Percentiles rank a stretch among this genome's conserved stretches.
These are phyloP conservation scores for Papiliotrema fonsecae DNA, from an alignment of 1,284 basidiomycete species.

Conservation along the genomic window DNA sequence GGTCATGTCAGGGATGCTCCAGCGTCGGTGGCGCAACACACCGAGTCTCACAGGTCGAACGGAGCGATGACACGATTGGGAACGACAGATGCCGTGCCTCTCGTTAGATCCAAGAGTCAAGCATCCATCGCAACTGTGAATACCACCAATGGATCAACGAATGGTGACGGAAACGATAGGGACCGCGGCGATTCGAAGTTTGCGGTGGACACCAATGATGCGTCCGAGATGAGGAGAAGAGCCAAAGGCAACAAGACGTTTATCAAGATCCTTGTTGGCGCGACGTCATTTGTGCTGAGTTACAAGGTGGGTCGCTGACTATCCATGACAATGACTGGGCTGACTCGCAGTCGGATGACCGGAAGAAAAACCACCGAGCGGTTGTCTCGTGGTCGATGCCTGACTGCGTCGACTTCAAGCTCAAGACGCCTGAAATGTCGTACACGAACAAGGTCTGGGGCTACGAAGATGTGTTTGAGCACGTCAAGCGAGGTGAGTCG, in stretches of 20 bases:
- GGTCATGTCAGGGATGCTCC: neutral
- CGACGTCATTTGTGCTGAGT: conserved; percentile 48
- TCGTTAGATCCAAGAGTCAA: neutral
- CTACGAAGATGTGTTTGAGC: conserved; percentile 76
- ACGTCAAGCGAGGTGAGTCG: conserved; percentile 69
- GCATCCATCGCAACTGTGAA: neutral
- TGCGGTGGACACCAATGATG: conserved; percentile 29
- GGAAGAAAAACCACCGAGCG: conserved; percentile 47
- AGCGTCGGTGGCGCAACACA: too few species aligned
- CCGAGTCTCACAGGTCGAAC: neutral
- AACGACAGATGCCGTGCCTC: neutral
- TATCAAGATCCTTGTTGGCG: conserved; percentile 70
- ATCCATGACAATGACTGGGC: neutral
- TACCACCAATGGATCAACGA: neutral
- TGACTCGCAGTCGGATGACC: conserved; percentile 45
- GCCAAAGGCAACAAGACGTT: conserved; percentile 60
- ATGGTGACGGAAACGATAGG: too few species aligned
- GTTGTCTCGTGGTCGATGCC: conserved; percentile 28
- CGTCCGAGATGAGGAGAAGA: conserved; percentile 48
- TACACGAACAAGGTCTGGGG: conserved; percentile 84
- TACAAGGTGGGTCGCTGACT: conserved; percentile 49
- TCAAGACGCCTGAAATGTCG: conserved; percentile 57
- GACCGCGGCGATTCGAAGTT: conserved; percentile 15
- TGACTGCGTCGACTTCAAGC: conserved; percentile 54
- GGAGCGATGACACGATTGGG: neutral